phyloP scores from a whole-genome alignment of 306 rosid genomes.

The Begonia masoniana region DNA sequence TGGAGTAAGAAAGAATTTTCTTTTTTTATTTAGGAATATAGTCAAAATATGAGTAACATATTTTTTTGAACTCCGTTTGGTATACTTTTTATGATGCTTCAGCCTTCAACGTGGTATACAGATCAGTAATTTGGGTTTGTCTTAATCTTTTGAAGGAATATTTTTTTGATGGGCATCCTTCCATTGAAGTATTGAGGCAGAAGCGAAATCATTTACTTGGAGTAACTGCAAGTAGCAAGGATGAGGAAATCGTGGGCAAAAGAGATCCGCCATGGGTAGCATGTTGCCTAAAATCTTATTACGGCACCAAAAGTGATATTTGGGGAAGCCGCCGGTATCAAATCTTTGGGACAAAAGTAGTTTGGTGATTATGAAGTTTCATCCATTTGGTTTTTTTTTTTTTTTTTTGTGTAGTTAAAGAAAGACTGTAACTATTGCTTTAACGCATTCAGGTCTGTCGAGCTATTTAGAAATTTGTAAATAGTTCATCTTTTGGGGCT shows the following conservation, averaged over 20 bases:
- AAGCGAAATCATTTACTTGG: slow-evolving; percentile 46
- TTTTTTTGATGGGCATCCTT: slow-evolving; percentile 38
- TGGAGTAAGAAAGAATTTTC: slow-evolving; percentile 31
- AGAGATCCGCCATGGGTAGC: slow-evolving; percentile 74
- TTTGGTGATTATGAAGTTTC: not conserved
- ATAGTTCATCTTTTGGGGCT: not conserved
- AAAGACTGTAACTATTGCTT: not conserved
- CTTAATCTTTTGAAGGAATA: slow-evolving; percentile 4
- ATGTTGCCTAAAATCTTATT: slow-evolving; percentile 41
- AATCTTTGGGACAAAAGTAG: slow-evolving; percentile 31
- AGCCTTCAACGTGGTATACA: not conserved
- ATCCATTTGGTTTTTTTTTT: not conserved
- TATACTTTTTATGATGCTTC: too few relatives aligned
- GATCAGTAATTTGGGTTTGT: not conserved
- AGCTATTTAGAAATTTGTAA: not conserved
- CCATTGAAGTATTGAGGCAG: slow-evolving; percentile 8
- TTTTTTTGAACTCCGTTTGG: not conserved
- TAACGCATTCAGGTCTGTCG: not conserved
- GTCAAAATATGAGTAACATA: not conserved
- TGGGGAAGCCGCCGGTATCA: slow-evolving; percentile 25
- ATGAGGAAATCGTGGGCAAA: slow-evolving; percentile 1
- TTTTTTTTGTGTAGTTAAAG: not conserved
- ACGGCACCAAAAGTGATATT: slow-evolving; percentile 5
- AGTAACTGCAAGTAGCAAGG: slow-evolving; percentile 6
- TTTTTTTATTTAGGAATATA: not conserved